Conservation (phyloP, 2,329 filamentous ascomycete genomes). For the Diaporthe sp. region DNA sequence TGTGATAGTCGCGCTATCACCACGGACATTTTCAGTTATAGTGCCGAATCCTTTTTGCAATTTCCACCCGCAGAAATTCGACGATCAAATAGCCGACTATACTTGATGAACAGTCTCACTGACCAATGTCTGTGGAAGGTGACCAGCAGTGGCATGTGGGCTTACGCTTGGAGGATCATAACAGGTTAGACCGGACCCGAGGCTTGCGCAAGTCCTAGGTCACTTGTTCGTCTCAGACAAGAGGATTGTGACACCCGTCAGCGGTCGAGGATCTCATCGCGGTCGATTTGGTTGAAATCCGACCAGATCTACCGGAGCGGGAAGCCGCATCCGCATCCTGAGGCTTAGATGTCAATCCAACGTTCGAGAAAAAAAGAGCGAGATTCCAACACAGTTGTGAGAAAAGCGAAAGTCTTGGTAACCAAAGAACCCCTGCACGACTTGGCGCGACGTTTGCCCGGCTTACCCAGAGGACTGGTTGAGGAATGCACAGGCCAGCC, state of each 20-base stretch:
- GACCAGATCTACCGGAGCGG: slow-evolving; percentile 1
- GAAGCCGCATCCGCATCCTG: slow-evolving; percentile 9
- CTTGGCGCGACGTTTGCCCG: slow-evolving; percentile 22
- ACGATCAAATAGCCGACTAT: slow-evolving; percentile 14
- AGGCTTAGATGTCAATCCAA: neutral
- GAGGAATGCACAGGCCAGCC: slow-evolving; percentile 28
- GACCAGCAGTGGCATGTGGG: slow-evolving; percentile 24
- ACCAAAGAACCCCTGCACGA: neutral
- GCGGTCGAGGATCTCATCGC: neutral
- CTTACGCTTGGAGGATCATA: neutral
- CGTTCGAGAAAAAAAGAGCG: neutral
- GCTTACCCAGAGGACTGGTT: slow-evolving; percentile 33
- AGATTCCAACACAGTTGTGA: too few relatives aligned
- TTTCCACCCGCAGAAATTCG: neutral
- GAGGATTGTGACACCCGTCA: neutral
- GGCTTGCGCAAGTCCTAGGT: slow-evolving; percentile 23
- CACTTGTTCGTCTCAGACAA: slow-evolving; percentile 18
- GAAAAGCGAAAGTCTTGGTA: neutral
- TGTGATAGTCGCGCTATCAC: slow-evolving; percentile 23
- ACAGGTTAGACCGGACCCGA: slow-evolving; percentile 13
- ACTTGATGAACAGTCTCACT: slow-evolving; percentile 4
- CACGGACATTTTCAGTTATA: neutral
- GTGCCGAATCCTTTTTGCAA: neutral
- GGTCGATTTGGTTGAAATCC: neutral
- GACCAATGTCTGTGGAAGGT: neutral